Evolutionary conservation across 495 filamentous ascomycete genomes (phyloP).

Genomic region (Letharia lupina): DNA sequence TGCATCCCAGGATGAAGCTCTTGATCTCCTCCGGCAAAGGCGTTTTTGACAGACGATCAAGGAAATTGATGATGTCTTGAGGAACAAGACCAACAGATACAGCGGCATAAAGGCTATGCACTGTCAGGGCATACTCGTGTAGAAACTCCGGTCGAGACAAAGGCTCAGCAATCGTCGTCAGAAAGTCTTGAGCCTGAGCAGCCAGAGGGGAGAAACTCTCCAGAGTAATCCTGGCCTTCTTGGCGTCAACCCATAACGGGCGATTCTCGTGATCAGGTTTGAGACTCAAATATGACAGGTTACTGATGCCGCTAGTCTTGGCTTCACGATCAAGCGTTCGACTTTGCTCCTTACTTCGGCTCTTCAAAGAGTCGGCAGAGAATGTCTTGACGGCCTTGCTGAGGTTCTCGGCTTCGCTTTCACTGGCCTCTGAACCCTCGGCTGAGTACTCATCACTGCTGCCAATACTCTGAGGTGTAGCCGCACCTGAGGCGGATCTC

Average conservation of each 20-base stretch:
- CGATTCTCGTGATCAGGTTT: constrained; percentile 84
- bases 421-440: constrained; percentile 46
- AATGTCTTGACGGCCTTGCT: constrained; percentile 60
- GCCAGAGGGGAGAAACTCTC: constrained; percentile 89
- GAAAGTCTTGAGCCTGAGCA: constrained; percentile 80
- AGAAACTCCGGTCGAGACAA: constrained; percentile 77
- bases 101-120: constrained; percentile 89
- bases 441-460: constrained; percentile 66
- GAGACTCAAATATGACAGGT: constrained; percentile 71
- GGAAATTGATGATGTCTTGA: constrained; percentile 77
- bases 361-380: constrained; percentile 46
- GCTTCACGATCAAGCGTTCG: constrained; percentile 41
- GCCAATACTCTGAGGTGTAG: constrained; percentile 54
- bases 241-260: constrained; percentile 89
- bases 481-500: constrained; percentile 59
- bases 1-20: constrained; percentile 72
- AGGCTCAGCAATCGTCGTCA: constrained; percentile 93
- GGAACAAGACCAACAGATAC: constrained; percentile 84
- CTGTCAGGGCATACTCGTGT: constrained; percentile 87
- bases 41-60: constrained; percentile 83
- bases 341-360: constrained; percentile 33
- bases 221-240: constrained; percentile 73
- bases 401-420: constrained; percentile 45
- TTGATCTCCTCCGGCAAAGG: constrained; percentile 69
- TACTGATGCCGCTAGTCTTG: constrained; percentile 50